Evolutionary conservation across 2,329 filamentous ascomycete genomes (phyloP).

Genomic region (Volutella citrinella): DNA sequence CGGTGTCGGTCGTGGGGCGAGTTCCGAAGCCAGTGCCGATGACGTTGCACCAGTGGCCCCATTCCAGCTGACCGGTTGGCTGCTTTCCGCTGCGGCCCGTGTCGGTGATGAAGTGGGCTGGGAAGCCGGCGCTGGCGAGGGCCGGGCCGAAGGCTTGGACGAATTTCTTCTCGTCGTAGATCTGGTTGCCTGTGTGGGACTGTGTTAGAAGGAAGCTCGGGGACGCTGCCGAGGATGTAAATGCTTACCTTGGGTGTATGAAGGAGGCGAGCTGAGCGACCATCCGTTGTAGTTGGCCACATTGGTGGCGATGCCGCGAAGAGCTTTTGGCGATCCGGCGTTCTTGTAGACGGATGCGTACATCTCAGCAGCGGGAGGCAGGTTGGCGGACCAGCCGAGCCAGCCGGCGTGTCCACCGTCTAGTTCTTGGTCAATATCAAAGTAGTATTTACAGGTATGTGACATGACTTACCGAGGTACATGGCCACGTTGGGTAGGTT

Average conservation of each 20-base stretch:
- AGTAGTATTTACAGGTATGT: no score
- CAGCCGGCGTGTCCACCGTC: constrained; percentile 58
- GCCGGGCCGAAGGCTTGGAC: constrained; percentile 62
- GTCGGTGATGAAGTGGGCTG: constrained; percentile 47
- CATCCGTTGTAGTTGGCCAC: constrained; percentile 58
- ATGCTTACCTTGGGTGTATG: constrained; percentile 45
- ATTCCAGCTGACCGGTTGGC: constrained; percentile 57
- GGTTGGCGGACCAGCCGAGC: constrained; percentile 56
- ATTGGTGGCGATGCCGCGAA: constrained; percentile 56
- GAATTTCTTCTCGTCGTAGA: constrained; percentile 57
- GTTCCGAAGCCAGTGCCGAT: constrained; percentile 60
- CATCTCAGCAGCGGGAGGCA: constrained; percentile 44
- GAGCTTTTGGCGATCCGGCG: constrained; percentile 45
- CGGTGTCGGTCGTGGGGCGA: constrained; percentile 62
- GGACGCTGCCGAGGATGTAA: no score
- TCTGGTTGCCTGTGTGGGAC: no score
- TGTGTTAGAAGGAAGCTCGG: no score
- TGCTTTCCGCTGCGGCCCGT: constrained; percentile 55
- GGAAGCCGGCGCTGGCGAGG: constrained; percentile 46
- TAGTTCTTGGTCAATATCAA: no score
- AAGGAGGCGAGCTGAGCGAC: constrained; percentile 38
- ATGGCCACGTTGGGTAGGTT: constrained; percentile 55
- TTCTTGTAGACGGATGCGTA: constrained; percentile 48
- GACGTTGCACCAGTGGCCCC: constrained; percentile 69
- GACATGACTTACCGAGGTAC: no score